Base-by-base conservation (phyloP, 2,329 filamentous ascomycete species). In the Aureobasidium sp. region DNA sequence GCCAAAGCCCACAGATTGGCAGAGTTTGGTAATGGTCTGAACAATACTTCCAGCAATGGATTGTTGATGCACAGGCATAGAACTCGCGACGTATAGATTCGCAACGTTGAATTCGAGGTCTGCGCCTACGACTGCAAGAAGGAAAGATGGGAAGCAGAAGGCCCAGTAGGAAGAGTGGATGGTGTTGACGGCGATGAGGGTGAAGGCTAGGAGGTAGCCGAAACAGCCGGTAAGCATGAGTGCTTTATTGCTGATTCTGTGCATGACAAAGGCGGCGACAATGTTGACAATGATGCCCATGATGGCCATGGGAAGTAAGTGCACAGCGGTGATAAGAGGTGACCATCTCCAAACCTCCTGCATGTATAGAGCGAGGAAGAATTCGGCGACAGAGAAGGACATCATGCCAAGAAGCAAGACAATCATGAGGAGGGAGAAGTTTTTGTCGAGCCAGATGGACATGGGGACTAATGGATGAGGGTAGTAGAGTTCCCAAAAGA, bases 21-120 rank as follows among this genome's bases (percentile, higher is more conserved):
- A 82, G 3, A 88, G 75, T 62, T 85, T 81, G 46, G 83, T 83
- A 26, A 86, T 78, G 2, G 87, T 88, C 70, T 88, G 87, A 68
- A 89, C 85, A 44, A 90, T 83, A 1, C 85, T 85, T 6, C 86
- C 85, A 0, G 85, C 86, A 15, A 88, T 80, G 0, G 83, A 84
- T 67, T 89, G 85, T 66, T 87, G 82, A n/a, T 81, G 76, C 1
- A 76, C 71, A 0, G 85, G 84, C 58, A 89, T 80, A 0, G 83
- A 83, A 4, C 83, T 85, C 78, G 88, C 83, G 60, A 89, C 85
- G 66, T 88, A 89, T 81, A 89, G 86, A 79, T 89, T 89, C 3
- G 83, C 82, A 26, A 89, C 86, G 64, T 88, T 87, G 71, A 88
- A 89, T 63, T 88, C 82, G 37, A 89, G 81, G 68, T 89, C 87